These are phyloP conservation scores for Bauhinia variegata DNA, from an alignment of 306 rosid genomes.

Conservation along the genomic window DNA sequence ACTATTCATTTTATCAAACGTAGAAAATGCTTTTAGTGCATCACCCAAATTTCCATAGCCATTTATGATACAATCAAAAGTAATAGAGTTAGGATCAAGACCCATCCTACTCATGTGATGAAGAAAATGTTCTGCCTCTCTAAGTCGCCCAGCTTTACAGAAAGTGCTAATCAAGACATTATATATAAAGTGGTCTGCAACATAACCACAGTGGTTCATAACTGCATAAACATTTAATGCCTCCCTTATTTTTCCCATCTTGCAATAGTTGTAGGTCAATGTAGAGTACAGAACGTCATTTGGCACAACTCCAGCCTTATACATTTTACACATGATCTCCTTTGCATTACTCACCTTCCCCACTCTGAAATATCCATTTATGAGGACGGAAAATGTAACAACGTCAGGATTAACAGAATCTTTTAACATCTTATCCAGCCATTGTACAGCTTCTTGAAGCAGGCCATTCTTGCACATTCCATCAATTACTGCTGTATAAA, in stretches of 20 bases:
- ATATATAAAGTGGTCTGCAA: conserved; percentile 58
- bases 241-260: conserved; percentile 57
- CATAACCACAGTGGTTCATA: conserved; percentile 59
- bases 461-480: conserved; percentile 72
- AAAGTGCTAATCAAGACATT: conserved; percentile 59
- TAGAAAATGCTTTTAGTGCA: conserved; percentile 55
- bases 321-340: conserved; percentile 70
- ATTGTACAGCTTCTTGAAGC: conserved; percentile 60
- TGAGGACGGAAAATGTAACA: conserved; percentile 70
- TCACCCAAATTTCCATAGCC: conserved; percentile 64
- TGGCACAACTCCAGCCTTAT: conserved; percentile 55
- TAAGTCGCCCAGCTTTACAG: conserved; percentile 58
- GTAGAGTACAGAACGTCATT: conserved; percentile 64
- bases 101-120: conserved; percentile 70
- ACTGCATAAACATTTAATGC: conserved; percentile 61
- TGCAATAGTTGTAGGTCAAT: conserved; percentile 68
- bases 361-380: conserved; percentile 66
- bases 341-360: conserved; percentile 62
- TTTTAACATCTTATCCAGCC: conserved; percentile 55
- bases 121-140: conserved; percentile 67
- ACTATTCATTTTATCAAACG: conserved; percentile 65
- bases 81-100: conserved; percentile 53
- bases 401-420: conserved; percentile 57
- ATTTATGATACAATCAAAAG: conserved; percentile 66
- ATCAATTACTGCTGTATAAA: conserved; percentile 62